phyloP scores from a whole-genome alignment of 805 yeast species.

The Yarrowia porcina region DNA sequence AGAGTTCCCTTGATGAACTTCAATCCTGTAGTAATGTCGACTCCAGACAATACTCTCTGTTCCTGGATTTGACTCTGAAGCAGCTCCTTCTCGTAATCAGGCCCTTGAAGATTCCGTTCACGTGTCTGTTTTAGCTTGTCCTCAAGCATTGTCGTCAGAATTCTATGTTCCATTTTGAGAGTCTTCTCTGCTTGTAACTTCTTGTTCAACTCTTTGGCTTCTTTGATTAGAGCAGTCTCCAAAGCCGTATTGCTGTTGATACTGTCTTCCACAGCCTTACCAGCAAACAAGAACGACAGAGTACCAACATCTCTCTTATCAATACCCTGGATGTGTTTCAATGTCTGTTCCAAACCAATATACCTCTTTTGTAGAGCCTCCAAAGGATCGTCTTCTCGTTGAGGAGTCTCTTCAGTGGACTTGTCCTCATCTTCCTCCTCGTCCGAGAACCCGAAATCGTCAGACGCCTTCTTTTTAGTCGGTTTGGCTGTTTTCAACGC shows the following conservation, averaged over 20 bases:
- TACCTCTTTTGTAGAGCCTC: background rate
- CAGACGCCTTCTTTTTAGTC: background rate
- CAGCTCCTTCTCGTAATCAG: background rate
- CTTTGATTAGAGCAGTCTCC: background rate
- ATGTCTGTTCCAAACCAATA: background rate
- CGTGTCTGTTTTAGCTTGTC: background rate
- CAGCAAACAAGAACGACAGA: constrained; percentile 5
- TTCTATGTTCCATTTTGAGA: background rate
- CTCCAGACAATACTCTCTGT: background rate
- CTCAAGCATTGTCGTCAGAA: background rate
- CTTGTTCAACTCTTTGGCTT: background rate
- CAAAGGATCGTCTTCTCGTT: background rate
- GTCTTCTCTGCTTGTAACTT: background rate
- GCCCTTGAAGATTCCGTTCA: background rate
- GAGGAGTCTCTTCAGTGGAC: background rate
- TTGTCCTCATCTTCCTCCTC: background rate
- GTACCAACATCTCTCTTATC: background rate
- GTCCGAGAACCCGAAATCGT: constrained; percentile 18
- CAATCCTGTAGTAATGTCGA: background rate
- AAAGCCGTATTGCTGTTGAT: background rate
- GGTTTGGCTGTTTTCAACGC: background rate
- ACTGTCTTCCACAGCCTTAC: constrained; percentile 2
- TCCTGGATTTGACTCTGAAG: background rate
- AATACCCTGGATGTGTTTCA: background rate
- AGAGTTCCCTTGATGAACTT: background rate